Evolutionary conservation across 2,329 filamentous ascomycete genomes (phyloP), one percentile per base, ranked within the genome.

Genomic region (Pyricularia grisea): DNA sequence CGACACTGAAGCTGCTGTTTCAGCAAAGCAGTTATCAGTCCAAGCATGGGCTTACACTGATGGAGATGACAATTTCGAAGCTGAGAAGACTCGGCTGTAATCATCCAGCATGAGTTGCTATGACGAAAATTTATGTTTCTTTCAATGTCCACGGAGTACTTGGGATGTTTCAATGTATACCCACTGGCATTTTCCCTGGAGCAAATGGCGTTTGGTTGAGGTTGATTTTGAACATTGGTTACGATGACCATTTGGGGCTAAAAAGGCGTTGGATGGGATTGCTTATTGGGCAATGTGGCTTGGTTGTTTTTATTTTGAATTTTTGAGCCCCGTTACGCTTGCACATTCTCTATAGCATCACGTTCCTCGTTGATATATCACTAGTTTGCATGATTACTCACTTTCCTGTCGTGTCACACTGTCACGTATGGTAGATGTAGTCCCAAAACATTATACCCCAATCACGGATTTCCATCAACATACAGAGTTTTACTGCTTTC

Each of bases 51-150:
- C 28, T 30, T 66, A 50, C 65, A 28, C 65, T 66, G 65, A 66
- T 17, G 61, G 14, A 69, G 64, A 36, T 64, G n/a, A 64, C 23
- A 69, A 64, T 67, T 23, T 14, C 66, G n/a, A 27, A n/a, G 17
- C 6, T n/a, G 20, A 61, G 58, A 61, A 61, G 58, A 23, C 58
- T 25, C n/a, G 10, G 25, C 27, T 17, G 28, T 61, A 9, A 61
- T 36, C 58, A 61, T 10, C 6, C 42, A 1, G 17, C 42, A 20
- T n/a, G 42, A n/a, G 20, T 20, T 20, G 3, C 36, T 4, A 20
- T 50, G 4, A 50, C 36, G 14, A 50, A 20, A 50, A 50, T 17
- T 17, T 20, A 14, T 50, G 17, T 50, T 50, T 50, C 36, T n/a
- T n/a, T 55, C 17, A n/a, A 20, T 50, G 17, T 55, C 1, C n/a